Conservation (phyloP, 176 grass and related monocot species). For the Zea luxurians region DNA sequence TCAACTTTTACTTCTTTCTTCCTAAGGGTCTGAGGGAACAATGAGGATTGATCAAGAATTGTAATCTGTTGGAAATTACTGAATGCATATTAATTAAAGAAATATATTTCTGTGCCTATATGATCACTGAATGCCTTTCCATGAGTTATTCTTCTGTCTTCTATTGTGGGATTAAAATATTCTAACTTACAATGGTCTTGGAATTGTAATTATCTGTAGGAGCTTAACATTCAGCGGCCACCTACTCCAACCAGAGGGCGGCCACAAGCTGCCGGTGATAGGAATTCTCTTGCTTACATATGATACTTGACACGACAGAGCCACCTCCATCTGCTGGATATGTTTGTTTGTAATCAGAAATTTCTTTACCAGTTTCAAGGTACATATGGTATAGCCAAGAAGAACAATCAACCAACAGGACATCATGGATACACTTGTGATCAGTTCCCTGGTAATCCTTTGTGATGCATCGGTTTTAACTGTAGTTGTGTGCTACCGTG, state of each 20-base stretch:
- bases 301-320: constrained; percentile 35
- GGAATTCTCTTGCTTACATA: constrained; percentile 98
- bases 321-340: constrained; percentile 29
- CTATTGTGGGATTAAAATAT: neutral
- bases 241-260: constrained; percentile 96
- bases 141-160: constrained; percentile 10
- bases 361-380: constrained; percentile 40
- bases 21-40: neutral
- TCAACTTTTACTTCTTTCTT: constrained; percentile 20
- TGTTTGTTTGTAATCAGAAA: constrained; percentile 43
- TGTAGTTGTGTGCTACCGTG: constrained; percentile 19
- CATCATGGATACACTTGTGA: constrained; percentile 31
- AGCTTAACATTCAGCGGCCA: constrained; percentile 95
- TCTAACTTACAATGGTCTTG: neutral
- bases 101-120: neutral
- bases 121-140: neutral
- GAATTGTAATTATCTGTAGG: constrained; percentile 51
- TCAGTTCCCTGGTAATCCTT: constrained; percentile 12
- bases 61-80: neutral
- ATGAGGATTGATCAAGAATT: neutral
- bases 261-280: constrained; percentile 81
- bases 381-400: constrained; percentile 54
- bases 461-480: constrained; percentile 23
- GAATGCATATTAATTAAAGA: neutral
- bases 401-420: constrained; percentile 37